Base-by-base conservation (phyloP, 1,284 basidiomycete genomes). In the Naganishia sp. region DNA sequence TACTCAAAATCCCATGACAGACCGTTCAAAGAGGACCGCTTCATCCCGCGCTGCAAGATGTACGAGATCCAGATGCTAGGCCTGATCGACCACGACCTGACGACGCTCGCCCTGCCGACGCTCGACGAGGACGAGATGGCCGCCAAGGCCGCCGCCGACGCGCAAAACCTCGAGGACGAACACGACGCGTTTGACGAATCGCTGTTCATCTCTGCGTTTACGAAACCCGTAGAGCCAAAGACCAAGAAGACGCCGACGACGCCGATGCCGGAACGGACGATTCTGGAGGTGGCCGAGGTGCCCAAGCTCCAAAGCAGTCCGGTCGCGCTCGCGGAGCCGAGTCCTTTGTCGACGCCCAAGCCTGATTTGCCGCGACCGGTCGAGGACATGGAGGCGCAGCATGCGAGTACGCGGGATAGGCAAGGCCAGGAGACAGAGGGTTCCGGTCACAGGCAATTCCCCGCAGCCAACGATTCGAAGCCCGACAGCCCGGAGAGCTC, bases 1-100 rank as follows among this genome's bases (percentile, higher is more conserved):
- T 81, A 80, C 70, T 76, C 77, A 15, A 77, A 78, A 57, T 76
- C 76, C 0, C 78, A 78, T 67, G 79, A 81, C 70, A 80, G 79
- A 68, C 93, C 92, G 0, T 90, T 96, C 75, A 85, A 93, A 53
- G 82, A 84, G 69, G 94, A 95, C 78, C 86, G 92, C 84, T 97
- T 96, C 75, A 83, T 96, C 31, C 88, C 92, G 2, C 86, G 92
- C 49, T 92, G 90, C 45, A 92, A 90, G 79, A 94, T 96, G 91
- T 90, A 92, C 72, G 90, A 94, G 75, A 92, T 95, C 53, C 90
- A 95, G 75, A 94, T 92, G 90, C 84, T 95, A 9, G 93, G 93
- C 4, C 82, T 94, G 10, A 82, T 95, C 55, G 92, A 93, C 72
- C 90, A 94, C 74, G 93, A 93, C 74, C 87, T 92, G 39, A 86